Evolutionary conservation across 768 basidiomycete genomes (phyloP).

Genomic region (Trametes villosa): DNA sequence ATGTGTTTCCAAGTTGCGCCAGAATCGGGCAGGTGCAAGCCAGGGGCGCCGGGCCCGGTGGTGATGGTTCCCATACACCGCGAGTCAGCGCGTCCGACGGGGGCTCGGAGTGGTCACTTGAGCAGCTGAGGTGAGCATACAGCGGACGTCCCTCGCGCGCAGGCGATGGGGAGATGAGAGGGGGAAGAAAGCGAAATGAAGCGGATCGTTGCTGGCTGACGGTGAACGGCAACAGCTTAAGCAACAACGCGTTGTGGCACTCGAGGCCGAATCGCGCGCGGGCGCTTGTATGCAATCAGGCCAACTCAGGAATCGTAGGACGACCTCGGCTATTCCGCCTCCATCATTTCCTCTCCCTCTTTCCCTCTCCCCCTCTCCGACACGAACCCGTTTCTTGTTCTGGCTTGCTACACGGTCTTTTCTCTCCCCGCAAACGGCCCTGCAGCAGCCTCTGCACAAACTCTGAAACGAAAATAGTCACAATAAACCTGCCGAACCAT

Average conservation of each 20-base stretch:
- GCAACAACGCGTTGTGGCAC: not conserved
- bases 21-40: constrained; percentile 1
- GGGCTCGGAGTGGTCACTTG: constrained; percentile 4
- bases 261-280: constrained; percentile 11
- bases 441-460: not conserved
- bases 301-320: not conserved
- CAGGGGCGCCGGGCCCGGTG: not conserved
- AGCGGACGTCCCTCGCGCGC: not conserved
- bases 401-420: constrained; percentile 17
- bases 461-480: not conserved
- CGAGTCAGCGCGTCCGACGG: not conserved
- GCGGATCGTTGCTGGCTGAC: no score
- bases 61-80: constrained; percentile 19
- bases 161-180: not conserved
- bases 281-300: not conserved
- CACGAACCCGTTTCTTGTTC: not conserved
- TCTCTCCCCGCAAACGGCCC: constrained; percentile 4
- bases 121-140: not conserved
- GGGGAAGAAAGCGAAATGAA: no score
- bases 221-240: no score
- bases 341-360: constrained; percentile 13
- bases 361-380: not conserved
- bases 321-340: constrained; percentile 10
- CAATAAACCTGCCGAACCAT: constrained; percentile 4
- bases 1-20: constrained; percentile 13